Percentiles rank a stretch among this genome's conserved stretches.
phyloP scores from a whole-genome alignment of 2,329 filamentous ascomycete genomes.

The Neopestalotiopsis rosae region DNA sequence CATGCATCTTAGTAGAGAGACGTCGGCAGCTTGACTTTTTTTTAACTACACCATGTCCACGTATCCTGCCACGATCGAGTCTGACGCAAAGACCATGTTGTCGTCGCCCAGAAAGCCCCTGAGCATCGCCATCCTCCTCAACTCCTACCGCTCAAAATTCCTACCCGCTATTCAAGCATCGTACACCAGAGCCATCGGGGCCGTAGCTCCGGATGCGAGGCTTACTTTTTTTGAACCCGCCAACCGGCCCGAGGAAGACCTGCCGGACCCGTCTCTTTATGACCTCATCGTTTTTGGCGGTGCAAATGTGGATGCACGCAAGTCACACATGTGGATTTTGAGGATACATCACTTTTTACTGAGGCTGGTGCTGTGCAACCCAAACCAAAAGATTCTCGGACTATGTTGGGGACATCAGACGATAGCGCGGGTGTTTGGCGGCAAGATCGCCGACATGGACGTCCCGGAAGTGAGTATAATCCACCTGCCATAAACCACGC shows the following conservation, averaged over 20 bases:
- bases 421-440: constrained; percentile 44
- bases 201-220: constrained; percentile 33
- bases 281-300: constrained; percentile 50
- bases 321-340: constrained; percentile 45
- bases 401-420: constrained; percentile 56
- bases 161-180: constrained; percentile 41
- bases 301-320: constrained; percentile 47
- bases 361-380: constrained; percentile 35
- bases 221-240: constrained; percentile 44
- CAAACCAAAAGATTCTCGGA: constrained; percentile 42
- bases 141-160: constrained; percentile 43
- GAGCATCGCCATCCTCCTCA: constrained; percentile 42
- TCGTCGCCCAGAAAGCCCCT: constrained; percentile 21
- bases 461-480: constrained; percentile 40
- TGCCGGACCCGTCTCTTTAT: constrained; percentile 44
- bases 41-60: neutral
- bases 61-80: neutral
- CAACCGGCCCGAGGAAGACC: constrained; percentile 33
- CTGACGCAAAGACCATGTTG: neutral
- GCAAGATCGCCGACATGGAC: constrained; percentile 41
- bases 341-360: constrained; percentile 46
- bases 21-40: neutral
- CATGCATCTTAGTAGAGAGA: neutral
- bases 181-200: constrained; percentile 39
- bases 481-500: neutral